Evolutionary conservation across 2,329 filamentous ascomycete genomes (phyloP).

Genomic region (Pestalotiopsis sp.): DNA sequence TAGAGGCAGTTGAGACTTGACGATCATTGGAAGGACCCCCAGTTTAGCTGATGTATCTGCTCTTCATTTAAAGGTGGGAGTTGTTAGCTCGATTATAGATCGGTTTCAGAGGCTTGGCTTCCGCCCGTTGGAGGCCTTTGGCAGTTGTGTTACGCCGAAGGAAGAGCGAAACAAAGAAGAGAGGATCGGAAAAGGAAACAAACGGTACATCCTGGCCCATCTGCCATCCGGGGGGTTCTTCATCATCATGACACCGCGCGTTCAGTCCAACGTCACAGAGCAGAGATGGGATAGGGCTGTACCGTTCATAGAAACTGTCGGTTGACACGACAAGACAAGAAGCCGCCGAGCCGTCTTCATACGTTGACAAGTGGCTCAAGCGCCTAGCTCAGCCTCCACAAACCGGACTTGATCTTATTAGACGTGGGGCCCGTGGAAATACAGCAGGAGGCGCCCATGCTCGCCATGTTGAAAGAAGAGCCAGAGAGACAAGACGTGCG

Average conservation of each 20-base stretch:
- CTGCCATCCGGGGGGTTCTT: no score
- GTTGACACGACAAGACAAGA: not conserved
- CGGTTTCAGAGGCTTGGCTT: not conserved
- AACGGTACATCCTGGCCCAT: not conserved
- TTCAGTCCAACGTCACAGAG: not conserved
- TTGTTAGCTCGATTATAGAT: not conserved
- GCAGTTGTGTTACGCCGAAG: not conserved
- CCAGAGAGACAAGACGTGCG: not conserved
- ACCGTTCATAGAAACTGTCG: not conserved
- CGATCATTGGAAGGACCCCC: not conserved
- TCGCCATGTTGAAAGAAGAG: not conserved
- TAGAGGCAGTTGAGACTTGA: not conserved
- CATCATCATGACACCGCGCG: not conserved
- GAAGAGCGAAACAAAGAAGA: not conserved
- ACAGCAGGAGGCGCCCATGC: conserved; percentile 12
- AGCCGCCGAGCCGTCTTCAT: not conserved
- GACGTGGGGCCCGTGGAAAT: conserved; percentile 16
- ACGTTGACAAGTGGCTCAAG: conserved; percentile 12
- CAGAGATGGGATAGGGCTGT: not conserved
- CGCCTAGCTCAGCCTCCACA: conserved; percentile 17
- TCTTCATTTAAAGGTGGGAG: not conserved
- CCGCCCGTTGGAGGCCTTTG: not conserved
- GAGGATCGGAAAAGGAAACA: not conserved
- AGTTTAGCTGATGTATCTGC: not conserved
- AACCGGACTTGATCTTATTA: conserved; percentile 6